These are phyloP conservation scores for Boletus reticulatus DNA, from an alignment of 768 basidiomycete species.

Conservation along the genomic window DNA sequence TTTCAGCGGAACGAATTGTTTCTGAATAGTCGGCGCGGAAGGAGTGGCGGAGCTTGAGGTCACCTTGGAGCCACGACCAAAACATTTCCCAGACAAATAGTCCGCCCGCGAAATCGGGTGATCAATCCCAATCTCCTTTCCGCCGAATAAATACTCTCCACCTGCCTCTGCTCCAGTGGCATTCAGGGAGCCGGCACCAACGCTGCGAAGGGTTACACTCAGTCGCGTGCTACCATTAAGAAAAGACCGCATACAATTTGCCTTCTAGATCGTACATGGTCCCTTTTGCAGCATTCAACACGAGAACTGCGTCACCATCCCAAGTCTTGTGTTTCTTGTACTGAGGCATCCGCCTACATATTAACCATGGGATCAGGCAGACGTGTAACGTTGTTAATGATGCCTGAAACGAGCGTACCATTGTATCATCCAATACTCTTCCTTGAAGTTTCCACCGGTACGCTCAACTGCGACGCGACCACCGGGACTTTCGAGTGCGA, in stretches of 20 bases:
- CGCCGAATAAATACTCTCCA: slow-evolving; percentile 40
- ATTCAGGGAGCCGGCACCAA: slow-evolving; percentile 50
- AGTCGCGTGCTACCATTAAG: neutral
- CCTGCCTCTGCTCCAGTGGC: slow-evolving; percentile 37
- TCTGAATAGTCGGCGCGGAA: slow-evolving; percentile 31
- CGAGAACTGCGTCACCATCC: slow-evolving; percentile 80
- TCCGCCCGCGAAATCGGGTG: slow-evolving; percentile 51
- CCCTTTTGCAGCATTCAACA: slow-evolving; percentile 44
- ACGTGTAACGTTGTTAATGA: neutral
- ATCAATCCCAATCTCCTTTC: slow-evolving; percentile 68
- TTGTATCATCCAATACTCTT: slow-evolving; percentile 74
- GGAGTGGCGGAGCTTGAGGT: slow-evolving; percentile 11
- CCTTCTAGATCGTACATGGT: slow-evolving; percentile 63
- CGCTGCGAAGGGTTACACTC: slow-evolving; percentile 33
- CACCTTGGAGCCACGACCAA: slow-evolving; percentile 38
- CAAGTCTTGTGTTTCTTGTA: slow-evolving; percentile 86
- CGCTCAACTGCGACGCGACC: slow-evolving; percentile 3
- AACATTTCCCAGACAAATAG: slow-evolving; percentile 65
- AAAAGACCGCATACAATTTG: slow-evolving; percentile 48
- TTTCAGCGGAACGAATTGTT: slow-evolving; percentile 33
- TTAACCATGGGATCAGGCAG: neutral
- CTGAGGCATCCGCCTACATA: slow-evolving; percentile 61
- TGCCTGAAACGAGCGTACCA: slow-evolving; percentile 44
- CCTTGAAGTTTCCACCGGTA: slow-evolving; percentile 18
- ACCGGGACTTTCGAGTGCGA: slow-evolving; percentile 23